Evolutionary conservation across 768 basidiomycete species (phyloP).

Genomic region (Jaapia argillacea): DNA sequence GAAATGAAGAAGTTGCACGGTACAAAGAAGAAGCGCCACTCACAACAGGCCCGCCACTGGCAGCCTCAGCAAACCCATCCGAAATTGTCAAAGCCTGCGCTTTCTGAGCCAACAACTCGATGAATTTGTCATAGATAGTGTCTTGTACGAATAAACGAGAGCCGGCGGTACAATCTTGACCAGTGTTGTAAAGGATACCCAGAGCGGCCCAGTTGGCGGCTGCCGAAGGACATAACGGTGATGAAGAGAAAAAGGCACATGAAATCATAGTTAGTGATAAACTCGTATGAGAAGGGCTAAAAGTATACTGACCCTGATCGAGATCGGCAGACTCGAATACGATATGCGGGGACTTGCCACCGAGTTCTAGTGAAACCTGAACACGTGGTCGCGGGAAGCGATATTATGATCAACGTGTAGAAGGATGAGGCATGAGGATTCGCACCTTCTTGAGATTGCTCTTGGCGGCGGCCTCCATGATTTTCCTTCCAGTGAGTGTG

Average conservation of each 20-base stretch:
- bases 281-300: background rate
- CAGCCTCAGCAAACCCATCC: conserved; percentile 68
- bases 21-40: conserved; percentile 14
- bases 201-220: conserved; percentile 82
- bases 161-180: conserved; percentile 92
- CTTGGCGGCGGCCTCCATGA: conserved; percentile 87
- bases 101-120: conserved; percentile 52
- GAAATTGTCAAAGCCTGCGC: conserved; percentile 66
- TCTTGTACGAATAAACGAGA: conserved; percentile 88
- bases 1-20: background rate
- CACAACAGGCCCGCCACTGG: conserved; percentile 80
- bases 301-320: conserved; percentile 54
- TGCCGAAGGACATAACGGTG: conserved; percentile 12
- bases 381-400: background rate
- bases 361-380: conserved; percentile 85
- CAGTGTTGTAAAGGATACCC: conserved; percentile 81
- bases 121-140: conserved; percentile 76
- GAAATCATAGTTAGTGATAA: no score
- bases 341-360: conserved; percentile 86
- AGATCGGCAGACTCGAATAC: conserved; percentile 88
- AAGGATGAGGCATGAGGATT: background rate
- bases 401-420: background rate
- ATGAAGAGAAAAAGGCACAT: no score
- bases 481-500: conserved; percentile 78
- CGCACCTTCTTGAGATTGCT: conserved; percentile 87